These are phyloP conservation scores for Starmerella apis DNA, from an alignment of 805 yeast genomes.

Conservation along the genomic window DNA sequence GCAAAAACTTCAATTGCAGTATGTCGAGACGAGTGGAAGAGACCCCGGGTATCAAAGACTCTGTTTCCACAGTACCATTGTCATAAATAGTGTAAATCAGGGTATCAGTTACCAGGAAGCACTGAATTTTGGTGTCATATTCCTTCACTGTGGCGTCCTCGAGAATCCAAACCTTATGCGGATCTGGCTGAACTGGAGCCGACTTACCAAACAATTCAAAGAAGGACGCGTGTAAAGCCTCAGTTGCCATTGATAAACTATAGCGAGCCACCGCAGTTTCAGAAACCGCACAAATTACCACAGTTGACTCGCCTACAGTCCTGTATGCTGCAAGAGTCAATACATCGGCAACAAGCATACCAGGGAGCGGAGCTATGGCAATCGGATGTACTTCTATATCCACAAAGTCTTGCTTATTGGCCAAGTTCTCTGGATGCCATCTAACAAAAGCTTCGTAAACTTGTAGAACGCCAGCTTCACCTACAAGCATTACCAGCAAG, in stretches of 20 bases:
- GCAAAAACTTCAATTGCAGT: constrained; percentile 14
- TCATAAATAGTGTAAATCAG: constrained; percentile 21
- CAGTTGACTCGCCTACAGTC: background rate
- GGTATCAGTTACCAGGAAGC: constrained; percentile 19
- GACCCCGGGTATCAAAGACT: constrained; percentile 19
- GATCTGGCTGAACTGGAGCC: constrained; percentile 15
- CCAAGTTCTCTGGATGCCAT: constrained; percentile 23
- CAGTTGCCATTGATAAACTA: constrained; percentile 8
- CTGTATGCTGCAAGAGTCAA: constrained; percentile 4
- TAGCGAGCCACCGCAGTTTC: constrained; percentile 6
- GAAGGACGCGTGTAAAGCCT: constrained; percentile 23
- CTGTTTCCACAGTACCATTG: constrained; percentile 23
- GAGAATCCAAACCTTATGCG: constrained; percentile 14
- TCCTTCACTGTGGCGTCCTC: background rate
- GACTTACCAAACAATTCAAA: constrained; percentile 19
- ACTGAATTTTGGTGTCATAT: constrained; percentile 10
- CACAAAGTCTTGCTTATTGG: constrained; percentile 12
- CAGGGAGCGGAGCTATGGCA: constrained; percentile 1
- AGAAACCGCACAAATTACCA: constrained; percentile 12
- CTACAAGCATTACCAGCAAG: constrained; percentile 28
- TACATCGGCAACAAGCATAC: background rate
- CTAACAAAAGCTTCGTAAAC: constrained; percentile 27
- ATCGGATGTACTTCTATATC: constrained; percentile 1
- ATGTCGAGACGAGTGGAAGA: constrained; percentile 14
- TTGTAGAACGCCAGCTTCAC: constrained; percentile 17